Conservation (phyloP, 2,329 filamentous ascomycete genomes). For the Akanthomyces lecanii region DNA sequence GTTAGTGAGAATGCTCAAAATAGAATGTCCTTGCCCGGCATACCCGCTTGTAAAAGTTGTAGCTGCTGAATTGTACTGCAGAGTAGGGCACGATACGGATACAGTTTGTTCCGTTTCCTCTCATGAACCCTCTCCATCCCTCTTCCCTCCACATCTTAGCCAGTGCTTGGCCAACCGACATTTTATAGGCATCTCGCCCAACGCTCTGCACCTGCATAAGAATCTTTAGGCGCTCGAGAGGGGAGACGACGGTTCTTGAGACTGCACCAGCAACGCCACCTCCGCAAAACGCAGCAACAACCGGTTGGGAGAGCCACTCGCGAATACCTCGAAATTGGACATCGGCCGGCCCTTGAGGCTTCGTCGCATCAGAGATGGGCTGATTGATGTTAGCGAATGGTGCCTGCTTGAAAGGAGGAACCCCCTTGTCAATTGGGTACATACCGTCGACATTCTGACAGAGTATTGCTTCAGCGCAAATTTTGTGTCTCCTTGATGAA, state of each 20-base stretch:
- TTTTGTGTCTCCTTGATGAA: not conserved
- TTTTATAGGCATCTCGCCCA: conserved; percentile 86
- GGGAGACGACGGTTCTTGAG: conserved; percentile 95
- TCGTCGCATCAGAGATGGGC: conserved; percentile 21
- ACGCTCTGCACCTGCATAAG: conserved; percentile 94
- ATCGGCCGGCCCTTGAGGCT: conserved; percentile 25
- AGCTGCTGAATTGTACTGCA: conserved; percentile 95
- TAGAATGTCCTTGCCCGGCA: conserved; percentile 30
- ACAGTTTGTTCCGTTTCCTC: conserved; percentile 96
- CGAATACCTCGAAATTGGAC: conserved; percentile 33
- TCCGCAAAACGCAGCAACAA: conserved; percentile 87
- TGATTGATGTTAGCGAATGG: not conserved
- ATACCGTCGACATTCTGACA: conserved; percentile 9
- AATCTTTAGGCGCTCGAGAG: conserved; percentile 93
- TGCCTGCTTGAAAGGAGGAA: not conserved
- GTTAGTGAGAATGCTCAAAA: conserved; percentile 13
- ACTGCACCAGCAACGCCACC: conserved; percentile 93
- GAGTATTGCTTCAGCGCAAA: not conserved
- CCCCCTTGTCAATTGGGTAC: not conserved
- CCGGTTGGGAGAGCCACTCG: conserved; percentile 68
- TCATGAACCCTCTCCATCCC: conserved; percentile 95
- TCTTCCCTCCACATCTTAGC: conserved; percentile 96
- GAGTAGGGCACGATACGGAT: conserved; percentile 98
- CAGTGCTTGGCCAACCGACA: conserved; percentile 84
- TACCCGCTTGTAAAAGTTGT: conserved; percentile 94